These are phyloP conservation scores for Aspergillus persii DNA, from an alignment of 2,329 filamentous ascomycete species.

Conservation along the genomic window DNA sequence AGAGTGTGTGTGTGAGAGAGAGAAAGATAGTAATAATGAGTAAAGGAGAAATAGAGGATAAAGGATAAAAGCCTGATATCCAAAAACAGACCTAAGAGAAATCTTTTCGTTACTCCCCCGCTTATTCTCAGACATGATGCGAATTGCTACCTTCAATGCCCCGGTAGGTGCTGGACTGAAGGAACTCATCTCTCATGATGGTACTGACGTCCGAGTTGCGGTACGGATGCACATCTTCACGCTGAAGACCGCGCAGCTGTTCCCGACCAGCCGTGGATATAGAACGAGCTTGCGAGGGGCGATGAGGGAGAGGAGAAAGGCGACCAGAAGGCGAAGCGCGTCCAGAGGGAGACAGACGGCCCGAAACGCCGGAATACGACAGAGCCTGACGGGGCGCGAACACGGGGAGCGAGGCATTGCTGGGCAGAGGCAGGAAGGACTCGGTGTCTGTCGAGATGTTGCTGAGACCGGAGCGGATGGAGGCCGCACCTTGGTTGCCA, in stretches of 20 bases:
- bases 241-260: conserved; percentile 31
- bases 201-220: conserved; percentile 39
- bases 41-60: background rate
- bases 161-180: conserved; percentile 25
- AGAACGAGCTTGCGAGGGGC: conserved; percentile 19
- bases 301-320: conserved; percentile 16
- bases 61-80: background rate
- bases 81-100: background rate
- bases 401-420: conserved; percentile 26
- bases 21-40: background rate
- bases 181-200: conserved; percentile 35
- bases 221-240: conserved; percentile 35
- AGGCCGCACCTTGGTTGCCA: conserved; percentile 17
- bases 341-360: conserved; percentile 17
- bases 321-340: conserved; percentile 16
- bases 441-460: conserved; percentile 31
- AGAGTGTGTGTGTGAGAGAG: background rate
- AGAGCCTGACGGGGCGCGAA: conserved; percentile 31
- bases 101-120: too few relatives aligned
- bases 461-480: conserved; percentile 29
- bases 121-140: background rate
- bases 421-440: conserved; percentile 28
- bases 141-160: conserved; percentile 10
- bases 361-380: conserved; percentile 14
- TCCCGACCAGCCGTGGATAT: conserved; percentile 30